These are phyloP conservation scores for Avicennia marina DNA, from an alignment of 257 asterid genomes.

Conservation along the genomic window DNA sequence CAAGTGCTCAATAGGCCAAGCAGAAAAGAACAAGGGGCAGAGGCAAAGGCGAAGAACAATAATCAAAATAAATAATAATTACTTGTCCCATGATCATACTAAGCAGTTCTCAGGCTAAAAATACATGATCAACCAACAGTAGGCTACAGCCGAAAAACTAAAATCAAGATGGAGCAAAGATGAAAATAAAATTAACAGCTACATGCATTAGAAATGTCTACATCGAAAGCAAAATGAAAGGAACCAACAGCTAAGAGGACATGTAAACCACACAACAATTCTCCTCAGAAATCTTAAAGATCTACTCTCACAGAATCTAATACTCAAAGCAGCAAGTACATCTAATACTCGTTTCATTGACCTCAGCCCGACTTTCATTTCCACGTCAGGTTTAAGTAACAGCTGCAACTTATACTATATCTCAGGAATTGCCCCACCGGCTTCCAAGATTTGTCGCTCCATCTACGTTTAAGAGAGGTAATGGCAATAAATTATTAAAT, in stretches of 20 bases:
- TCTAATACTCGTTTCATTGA: too few species aligned
- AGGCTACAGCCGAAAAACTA: background rate
- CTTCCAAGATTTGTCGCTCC: slow-evolving; percentile 71
- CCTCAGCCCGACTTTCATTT: slow-evolving; percentile 1
- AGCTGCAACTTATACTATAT: slow-evolving; percentile 22
- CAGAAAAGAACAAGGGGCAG: too few species aligned
- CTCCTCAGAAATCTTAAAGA: background rate
- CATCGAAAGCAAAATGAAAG: background rate
- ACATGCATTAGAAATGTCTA: slow-evolving; percentile 14
- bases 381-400: background rate
- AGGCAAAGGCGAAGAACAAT: too few species aligned
- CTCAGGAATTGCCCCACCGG: slow-evolving; percentile 62
- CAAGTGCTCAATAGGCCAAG: too few species aligned
- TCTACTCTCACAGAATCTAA: slow-evolving; percentile 14
- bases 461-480: slow-evolving; percentile 36
- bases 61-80: background rate
- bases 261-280: slow-evolving; percentile 2
- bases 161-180: background rate
- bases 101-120: slow-evolving; percentile 1
- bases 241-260: background rate
- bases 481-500: background rate
- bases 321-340: slow-evolving; percentile 15
- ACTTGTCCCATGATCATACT: background rate
- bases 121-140: background rate
- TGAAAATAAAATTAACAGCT: slow-evolving; percentile 1